These are phyloP conservation scores for Phytophthora melonis DNA, from an alignment of 352 stramenopile genomes.

Conservation along the genomic window DNA sequence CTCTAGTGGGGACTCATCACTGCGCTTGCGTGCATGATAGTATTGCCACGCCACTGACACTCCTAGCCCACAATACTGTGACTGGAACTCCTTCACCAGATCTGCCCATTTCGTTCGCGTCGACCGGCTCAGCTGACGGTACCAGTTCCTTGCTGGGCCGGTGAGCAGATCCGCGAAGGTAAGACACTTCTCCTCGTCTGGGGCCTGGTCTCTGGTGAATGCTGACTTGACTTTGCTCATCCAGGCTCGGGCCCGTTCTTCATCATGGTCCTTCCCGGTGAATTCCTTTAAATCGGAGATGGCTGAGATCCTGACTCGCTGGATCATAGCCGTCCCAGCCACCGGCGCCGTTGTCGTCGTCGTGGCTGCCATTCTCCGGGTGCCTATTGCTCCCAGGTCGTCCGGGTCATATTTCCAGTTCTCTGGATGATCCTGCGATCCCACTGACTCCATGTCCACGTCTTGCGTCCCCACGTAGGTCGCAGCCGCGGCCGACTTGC, in stretches of 20 bases:
- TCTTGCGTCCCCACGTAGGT: too few relatives aligned
- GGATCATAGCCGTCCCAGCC: neutral
- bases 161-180: constrained; percentile 8
- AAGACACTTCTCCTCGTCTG: constrained; percentile 4
- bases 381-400: too few relatives aligned
- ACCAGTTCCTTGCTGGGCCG: constrained; percentile 5
- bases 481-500: too few relatives aligned
- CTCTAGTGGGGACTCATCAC: constrained; percentile 10
- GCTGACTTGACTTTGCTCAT: constrained; percentile 7
- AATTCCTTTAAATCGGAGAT: constrained; percentile 16
- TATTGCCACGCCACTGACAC: constrained; percentile 10
- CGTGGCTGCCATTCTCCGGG: too few relatives aligned
- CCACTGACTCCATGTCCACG: too few relatives aligned
- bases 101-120: neutral
- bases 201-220: constrained; percentile 1
- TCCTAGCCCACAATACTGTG: neutral
- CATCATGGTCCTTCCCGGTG: neutral
- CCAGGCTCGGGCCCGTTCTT: constrained; percentile 10
- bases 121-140: neutral
- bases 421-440: too few relatives aligned
- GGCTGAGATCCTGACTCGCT: constrained; percentile 1
- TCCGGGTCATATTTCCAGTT: too few relatives aligned
- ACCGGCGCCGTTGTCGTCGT: neutral
- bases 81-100: constrained; percentile 5
- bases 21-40: constrained; percentile 10